Base-by-base conservation (phyloP, 345 rosid species). In the Hirschfeldia incana region DNA sequence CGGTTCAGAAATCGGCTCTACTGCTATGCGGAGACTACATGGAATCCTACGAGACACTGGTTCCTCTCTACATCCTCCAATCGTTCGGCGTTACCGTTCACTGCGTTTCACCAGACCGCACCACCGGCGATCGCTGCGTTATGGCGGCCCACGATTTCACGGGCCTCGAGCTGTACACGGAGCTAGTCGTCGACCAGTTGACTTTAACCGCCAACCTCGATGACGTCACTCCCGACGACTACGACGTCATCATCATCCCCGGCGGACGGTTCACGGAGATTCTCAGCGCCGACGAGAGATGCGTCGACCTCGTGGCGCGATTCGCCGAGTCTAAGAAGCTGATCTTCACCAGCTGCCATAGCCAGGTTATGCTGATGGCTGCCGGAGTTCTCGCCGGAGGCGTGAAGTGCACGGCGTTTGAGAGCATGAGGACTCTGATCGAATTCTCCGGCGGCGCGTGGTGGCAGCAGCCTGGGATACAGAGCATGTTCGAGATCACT, bases 1-100 rank as follows among this genome's bases (percentile, higher is more conserved):
- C 58, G 16, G 77, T 74, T 77, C 55, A 81, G 74, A 85, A 80
- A 73, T 78, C 88, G n/a, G 87, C 83, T 21, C 70, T 87, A 29
- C 74, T 87, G 17, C 36, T 87, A 72, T 85, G 88, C 51, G 88
- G 90, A 15, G 90, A 87, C 49, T 85, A 83, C 85, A 85, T 87
- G 90, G 90, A 87, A 62, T 88, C 85, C 39, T 87, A 72, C 46
- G 87, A 87, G 68, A 84, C 83, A 1, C 66, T 65, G 1, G 86
- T 87, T 16, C 89, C 89, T 39, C 83, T 83, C 75, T 73, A 67
- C 5, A 60, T 81, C 26, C 88, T 87, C 34, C 86, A 78, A 70
- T 80, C 89, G 8, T 85, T 83, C 70, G 90, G 90, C 27, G 83
- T 87, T 51, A 67, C 21, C 44, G 88, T 87, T 28, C 82, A 87